Base-by-base conservation (phyloP, 139 green algal species). In the Asterochloris erici region DNA sequence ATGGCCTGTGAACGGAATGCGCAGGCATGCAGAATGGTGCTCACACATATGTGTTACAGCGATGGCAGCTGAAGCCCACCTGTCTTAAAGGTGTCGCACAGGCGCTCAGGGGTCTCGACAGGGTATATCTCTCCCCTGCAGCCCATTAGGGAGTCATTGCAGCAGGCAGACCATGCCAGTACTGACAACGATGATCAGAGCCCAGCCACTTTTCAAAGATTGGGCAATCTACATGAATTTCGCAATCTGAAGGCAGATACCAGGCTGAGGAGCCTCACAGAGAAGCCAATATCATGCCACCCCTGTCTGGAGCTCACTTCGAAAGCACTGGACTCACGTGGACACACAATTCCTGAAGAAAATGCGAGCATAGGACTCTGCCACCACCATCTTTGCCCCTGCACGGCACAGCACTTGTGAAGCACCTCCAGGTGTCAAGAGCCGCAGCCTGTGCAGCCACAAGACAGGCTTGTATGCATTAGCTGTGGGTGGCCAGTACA, bases 261-360 rank as follows among this genome's bases (percentile, higher is more conserved):
- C 4, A 54, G 38, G 38, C 38, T 54, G 38, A 54, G 38, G 38
- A 24, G 21, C 4, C 19, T 26, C 23, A 9, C 66, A 73, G 66
- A 73, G 21, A 2, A 73, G 21, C 66, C 66, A 76, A 84, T 83
- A 10, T 71, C n/a, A 75, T 12, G 38, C n/a, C 38, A 54, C 38
- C 6, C 38, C 38, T 54, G 38, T 54, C 38, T 6, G 6, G 38
- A 10, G 38, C 66, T 26, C 23, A 77, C 9, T 10, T 19, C 71
- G 63, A 38, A 77, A 11, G 71, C 71, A 77, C n/a, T 76, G 12
- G 27, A 79, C 87, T 91, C 74, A 96, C 89, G 95, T 98, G 74
- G 95, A 89, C 19, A 98, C 97, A 89, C 94, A 98, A 87, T 98
- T 98, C 61, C 95, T 87, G 90, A 98, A 98, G 89, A 98, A 98